These are phyloP conservation scores for Scytalidium sp. DNA, from an alignment of 2,329 filamentous ascomycete species.

Conservation along the genomic window DNA sequence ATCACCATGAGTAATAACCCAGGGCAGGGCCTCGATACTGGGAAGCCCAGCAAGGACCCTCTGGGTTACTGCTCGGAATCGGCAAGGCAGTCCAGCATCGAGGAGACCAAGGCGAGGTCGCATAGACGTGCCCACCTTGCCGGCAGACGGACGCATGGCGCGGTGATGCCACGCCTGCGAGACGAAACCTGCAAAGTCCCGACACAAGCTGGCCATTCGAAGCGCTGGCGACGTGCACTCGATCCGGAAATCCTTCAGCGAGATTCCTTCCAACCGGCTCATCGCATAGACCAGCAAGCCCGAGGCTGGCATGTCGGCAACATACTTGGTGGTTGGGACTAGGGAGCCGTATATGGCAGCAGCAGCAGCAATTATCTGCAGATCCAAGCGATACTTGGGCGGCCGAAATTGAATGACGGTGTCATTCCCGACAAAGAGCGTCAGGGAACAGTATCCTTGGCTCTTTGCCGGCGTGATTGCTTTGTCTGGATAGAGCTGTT, in stretches of 20 bases:
- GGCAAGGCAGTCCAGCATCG: slow-evolving; percentile 30
- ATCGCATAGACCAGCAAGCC: slow-evolving; percentile 37
- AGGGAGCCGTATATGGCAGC: slow-evolving; percentile 36
- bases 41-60: slow-evolving; percentile 25
- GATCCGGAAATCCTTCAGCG: slow-evolving; percentile 29
- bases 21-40: slow-evolving; percentile 42
- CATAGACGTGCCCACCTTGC: slow-evolving; percentile 40
- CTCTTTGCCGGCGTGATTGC: slow-evolving; percentile 30
- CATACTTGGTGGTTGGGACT: slow-evolving; percentile 37
- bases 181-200: slow-evolving; percentile 40
- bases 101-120: slow-evolving; percentile 36
- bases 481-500: slow-evolving; percentile 27
- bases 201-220: slow-evolving; percentile 31
- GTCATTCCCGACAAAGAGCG: slow-evolving; percentile 36
- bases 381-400: slow-evolving; percentile 37
- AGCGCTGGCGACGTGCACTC: slow-evolving; percentile 2
- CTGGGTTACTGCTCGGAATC: slow-evolving; percentile 21
- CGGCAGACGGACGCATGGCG: slow-evolving; percentile 10
- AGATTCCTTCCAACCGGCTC: slow-evolving; percentile 37
- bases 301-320: slow-evolving; percentile 31
- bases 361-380: slow-evolving; percentile 34
- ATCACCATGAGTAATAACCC: slow-evolving; percentile 60
- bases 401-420: slow-evolving; percentile 48
- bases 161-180: slow-evolving; percentile 31
- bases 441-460: slow-evolving; percentile 53